Evolutionary conservation across 2,329 filamentous ascomycete genomes (phyloP).

Genomic region (Trichoderma sp.): DNA sequence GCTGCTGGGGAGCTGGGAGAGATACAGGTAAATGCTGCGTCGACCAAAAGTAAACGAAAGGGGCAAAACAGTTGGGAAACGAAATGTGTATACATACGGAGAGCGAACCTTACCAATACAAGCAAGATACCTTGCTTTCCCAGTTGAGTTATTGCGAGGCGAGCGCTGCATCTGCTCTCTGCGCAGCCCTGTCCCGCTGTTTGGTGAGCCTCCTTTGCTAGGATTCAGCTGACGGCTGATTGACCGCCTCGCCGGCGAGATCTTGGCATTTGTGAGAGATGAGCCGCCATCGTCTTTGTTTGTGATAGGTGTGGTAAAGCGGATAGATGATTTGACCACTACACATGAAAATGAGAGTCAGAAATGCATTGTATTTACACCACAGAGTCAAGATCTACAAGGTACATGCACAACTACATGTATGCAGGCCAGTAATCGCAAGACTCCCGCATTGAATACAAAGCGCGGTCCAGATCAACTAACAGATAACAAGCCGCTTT

Average conservation of each 20-base stretch:
- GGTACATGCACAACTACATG: not conserved
- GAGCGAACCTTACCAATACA: not conserved
- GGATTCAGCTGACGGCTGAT: conserved; percentile 1
- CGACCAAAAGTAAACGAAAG: not conserved
- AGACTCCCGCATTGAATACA: not conserved
- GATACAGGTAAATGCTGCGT: conserved; percentile 36
- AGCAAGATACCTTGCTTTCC: not conserved
- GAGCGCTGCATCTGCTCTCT: conserved; percentile 8
- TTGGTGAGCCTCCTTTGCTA: not conserved
- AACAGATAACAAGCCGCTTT: conserved; percentile 2
- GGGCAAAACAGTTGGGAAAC: not conserved
- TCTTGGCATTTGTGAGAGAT: not conserved
- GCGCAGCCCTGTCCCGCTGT: not conserved
- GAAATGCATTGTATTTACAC: not conserved
- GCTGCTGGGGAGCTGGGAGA: conserved; percentile 72
- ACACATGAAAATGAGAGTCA: not conserved
- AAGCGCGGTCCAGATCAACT: not conserved
- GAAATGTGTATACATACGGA: not conserved
- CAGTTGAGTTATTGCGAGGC: not conserved
- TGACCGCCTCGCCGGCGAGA: not conserved
- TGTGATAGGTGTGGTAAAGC: not conserved
- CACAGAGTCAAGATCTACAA: not conserved
- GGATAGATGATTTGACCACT: not conserved
- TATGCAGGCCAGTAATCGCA: not conserved
- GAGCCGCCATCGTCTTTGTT: not conserved